Base-by-base conservation (phyloP, 2,329 filamentous ascomycete genomes). In the Sporothrix phasma region DNA sequence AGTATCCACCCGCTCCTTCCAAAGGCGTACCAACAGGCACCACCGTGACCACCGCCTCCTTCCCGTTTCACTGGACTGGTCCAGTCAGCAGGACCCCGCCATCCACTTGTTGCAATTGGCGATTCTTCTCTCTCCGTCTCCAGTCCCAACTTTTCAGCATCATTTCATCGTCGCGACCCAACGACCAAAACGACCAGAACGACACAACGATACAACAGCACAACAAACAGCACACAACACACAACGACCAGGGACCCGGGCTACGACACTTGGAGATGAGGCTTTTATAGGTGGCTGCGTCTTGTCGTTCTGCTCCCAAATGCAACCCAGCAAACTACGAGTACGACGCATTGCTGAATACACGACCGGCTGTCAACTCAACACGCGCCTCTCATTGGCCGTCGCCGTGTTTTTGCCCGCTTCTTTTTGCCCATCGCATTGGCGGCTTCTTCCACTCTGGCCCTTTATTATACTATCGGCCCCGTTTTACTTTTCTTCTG, bases 371-470 rank as follows among this genome's bases (percentile, higher is more conserved):
- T 43, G 34, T 26, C 56, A 1, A 31, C 17, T 31, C 22, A 45
- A 17, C 24, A 4, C 11, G 6, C 24, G 56, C 24, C 39, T 45
- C 39, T 46, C 56, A 59, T 59, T 59, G 56, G 56, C 56, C 29
- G 5, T 45, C 53, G 56, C 56, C 39, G 39, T 59, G 19, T n/a
- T 59, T 59, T 59, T 46, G 56, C 56, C 56, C 56, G 26, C 39
- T 34, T 46, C 56, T 45, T 59, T 43, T 43, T 31, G 56, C 15
- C 56, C 56, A 19, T 59, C 24, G 5, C 17, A 31, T 59, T 59
- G 19, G 24, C 49, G 49, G 31, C 51, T 39, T 39, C 51, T 37
- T 56, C 31, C 51, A 56, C 51, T 24, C 34, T 56, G 15, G 51
- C 31, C 51, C 34, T 29, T 56, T 56, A 56, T 56, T 56, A 39